Evolutionary conservation across 345 rosid genomes (phyloP).

Genomic region (Kandelia obovata): DNA sequence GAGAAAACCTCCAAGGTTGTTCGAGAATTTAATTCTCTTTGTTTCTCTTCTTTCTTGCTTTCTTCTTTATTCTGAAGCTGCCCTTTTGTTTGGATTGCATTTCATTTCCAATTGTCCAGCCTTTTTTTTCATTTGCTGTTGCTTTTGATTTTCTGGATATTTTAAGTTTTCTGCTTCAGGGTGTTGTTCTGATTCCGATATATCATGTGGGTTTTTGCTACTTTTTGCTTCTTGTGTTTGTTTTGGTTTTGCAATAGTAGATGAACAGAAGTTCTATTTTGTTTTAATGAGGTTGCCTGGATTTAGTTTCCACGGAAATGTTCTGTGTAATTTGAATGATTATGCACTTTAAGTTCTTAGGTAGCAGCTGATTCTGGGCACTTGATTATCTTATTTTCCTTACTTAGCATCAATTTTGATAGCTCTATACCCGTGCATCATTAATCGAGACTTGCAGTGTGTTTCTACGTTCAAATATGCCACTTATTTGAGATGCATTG

Average conservation of each 20-base stretch:
- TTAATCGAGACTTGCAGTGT: too few relatives aligned
- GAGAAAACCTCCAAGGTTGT: conserved; percentile 19
- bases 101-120: neutral
- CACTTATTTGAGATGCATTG: too few relatives aligned
- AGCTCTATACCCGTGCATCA: too few relatives aligned
- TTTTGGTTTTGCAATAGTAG: neutral
- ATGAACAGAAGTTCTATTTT: neutral
- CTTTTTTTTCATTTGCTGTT: neutral
- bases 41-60: neutral
- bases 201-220: neutral
- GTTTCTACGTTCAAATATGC: too few relatives aligned
- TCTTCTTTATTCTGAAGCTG: too few relatives aligned
- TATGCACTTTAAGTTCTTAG: neutral
- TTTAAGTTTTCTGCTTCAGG: neutral
- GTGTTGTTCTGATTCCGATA: neutral
- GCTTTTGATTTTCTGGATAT: neutral
- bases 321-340: too few relatives aligned
- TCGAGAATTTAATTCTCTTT: neutral
- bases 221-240: neutral
- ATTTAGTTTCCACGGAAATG: too few relatives aligned
- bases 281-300: too few relatives aligned
- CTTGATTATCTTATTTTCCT: too few relatives aligned
- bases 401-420: too few relatives aligned
- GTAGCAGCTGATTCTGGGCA: neutral
- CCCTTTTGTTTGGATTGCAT: neutral